These are phyloP conservation scores for Colletotrichum scovillei DNA, from an alignment of 2,329 filamentous ascomycete species.

Conservation along the genomic window DNA sequence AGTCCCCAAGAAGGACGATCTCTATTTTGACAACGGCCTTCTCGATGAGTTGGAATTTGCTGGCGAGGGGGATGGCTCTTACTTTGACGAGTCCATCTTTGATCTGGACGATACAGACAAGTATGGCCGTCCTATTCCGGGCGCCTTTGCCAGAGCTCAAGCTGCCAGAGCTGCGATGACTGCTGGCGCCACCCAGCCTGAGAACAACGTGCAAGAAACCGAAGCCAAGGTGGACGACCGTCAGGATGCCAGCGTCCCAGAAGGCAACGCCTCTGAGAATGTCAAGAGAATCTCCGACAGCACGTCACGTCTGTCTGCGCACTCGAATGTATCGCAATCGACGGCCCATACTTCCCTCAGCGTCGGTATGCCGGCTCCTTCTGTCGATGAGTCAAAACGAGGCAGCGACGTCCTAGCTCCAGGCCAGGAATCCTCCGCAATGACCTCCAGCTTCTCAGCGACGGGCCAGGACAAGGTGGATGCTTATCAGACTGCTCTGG, in stretches of 20 bases:
- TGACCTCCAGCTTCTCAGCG: conserved; percentile 29
- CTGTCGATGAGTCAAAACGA: conserved; percentile 24
- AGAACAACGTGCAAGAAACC: conserved; percentile 56
- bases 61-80: conserved; percentile 62
- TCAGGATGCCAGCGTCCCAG: conserved; percentile 41
- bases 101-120: conserved; percentile 74
- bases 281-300: conserved; percentile 58
- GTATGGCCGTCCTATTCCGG: conserved; percentile 70
- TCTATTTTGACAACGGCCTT: conserved; percentile 77
- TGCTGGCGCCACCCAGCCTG: conserved; percentile 29
- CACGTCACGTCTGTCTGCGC: conserved; percentile 56
- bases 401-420: conserved; percentile 24
- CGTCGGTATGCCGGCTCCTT: conserved; percentile 34
- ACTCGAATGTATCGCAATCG: conserved; percentile 57
- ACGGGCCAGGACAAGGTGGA: conserved; percentile 53
- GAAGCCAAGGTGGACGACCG: conserved; percentile 44
- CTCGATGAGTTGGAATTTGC: conserved; percentile 57
- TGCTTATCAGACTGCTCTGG: conserved; percentile 86
- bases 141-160: conserved; percentile 66
- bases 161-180: conserved; percentile 50
- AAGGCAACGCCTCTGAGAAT: conserved; percentile 39
- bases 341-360: conserved; percentile 66
- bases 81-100: conserved; percentile 80
- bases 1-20: conserved; percentile 58
- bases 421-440: conserved; percentile 36